phyloP scores from a whole-genome alignment of 2,329 filamentous ascomycete genomes.

The Hypoxylon sp. region DNA sequence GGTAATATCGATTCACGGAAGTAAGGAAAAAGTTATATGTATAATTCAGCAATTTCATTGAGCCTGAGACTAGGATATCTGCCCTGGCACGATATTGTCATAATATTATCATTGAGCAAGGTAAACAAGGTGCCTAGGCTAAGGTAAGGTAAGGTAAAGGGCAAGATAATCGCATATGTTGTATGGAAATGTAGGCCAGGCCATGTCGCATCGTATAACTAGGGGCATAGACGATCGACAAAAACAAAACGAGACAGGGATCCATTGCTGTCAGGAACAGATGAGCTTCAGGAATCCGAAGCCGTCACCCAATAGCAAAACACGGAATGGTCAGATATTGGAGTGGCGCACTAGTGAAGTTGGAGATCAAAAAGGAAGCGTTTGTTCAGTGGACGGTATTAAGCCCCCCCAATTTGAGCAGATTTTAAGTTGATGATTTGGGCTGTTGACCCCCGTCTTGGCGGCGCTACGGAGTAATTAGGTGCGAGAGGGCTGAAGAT shows the following conservation, averaged over 20 bases:
- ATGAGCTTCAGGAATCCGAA: slow-evolving; percentile 36
- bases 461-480: slow-evolving; percentile 39
- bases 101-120: slow-evolving; percentile 3
- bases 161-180: slow-evolving; percentile 14
- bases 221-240: slow-evolving; percentile 34
- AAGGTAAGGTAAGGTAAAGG: slow-evolving; percentile 20
- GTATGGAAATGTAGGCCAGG: slow-evolving; percentile 31
- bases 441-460: slow-evolving; percentile 42
- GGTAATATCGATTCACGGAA: slow-evolving; percentile 47
- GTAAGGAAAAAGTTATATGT: slow-evolving; percentile 34
- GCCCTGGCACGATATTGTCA: slow-evolving; percentile 10
- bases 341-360: slow-evolving; percentile 30
- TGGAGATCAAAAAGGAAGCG: slow-evolving; percentile 27
- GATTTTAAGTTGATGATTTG: slow-evolving; percentile 33
- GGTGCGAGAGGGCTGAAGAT: slow-evolving; percentile 35
- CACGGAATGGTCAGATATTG: slow-evolving; percentile 37
- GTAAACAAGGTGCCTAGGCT: slow-evolving; percentile 27
- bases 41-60: slow-evolving; percentile 35
- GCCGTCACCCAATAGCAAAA: slow-evolving; percentile 36
- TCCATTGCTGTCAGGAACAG: slow-evolving; percentile 42
- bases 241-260: slow-evolving; percentile 33
- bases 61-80: slow-evolving; percentile 41
- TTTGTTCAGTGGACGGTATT: slow-evolving; percentile 12
- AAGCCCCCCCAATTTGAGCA: slow-evolving; percentile 27
- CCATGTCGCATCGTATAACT: slow-evolving; percentile 40